A percentile compares a stretch with the other conserved stretches of the same genome.
Conservation (phyloP, 345 rosid genomes). For the Cardiospermum halicacabum region DNA sequence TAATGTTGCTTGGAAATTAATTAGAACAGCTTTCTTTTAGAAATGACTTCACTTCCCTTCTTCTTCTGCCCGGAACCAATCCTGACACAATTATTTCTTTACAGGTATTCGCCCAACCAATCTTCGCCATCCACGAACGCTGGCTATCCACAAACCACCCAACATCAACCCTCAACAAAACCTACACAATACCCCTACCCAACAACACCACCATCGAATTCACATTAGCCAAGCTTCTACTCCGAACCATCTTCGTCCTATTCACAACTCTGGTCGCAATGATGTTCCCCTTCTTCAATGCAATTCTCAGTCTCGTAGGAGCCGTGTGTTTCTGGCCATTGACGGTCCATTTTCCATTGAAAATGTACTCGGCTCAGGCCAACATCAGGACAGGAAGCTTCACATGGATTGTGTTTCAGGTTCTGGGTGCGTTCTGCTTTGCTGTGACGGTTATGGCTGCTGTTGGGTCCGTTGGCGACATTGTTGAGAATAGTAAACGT, state of each 20-base stretch:
- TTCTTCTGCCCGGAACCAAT: background rate
- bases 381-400: slow-evolving; percentile 10
- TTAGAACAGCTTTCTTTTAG: background rate
- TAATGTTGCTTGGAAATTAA: too few relatives aligned
- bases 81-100: background rate
- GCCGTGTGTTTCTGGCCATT: slow-evolving; percentile 16
- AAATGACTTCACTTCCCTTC: background rate
- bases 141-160: slow-evolving; percentile 17
- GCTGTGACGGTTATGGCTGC: slow-evolving; percentile 16
- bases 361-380: slow-evolving; percentile 19
- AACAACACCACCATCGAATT: background rate
- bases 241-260: slow-evolving; percentile 18
- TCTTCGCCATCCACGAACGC: slow-evolving; percentile 22
- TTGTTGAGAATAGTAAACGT: slow-evolving; percentile 9
- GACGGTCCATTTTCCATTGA: slow-evolving; percentile 18
- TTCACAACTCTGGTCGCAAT: slow-evolving; percentile 24
- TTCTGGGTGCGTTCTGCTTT: slow-evolving; percentile 13
- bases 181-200: background rate
- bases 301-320: background rate
- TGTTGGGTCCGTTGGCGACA: slow-evolving; percentile 18
- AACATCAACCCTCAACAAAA: slow-evolving; percentile 13
- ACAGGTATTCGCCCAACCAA: slow-evolving; percentile 30
- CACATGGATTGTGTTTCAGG: slow-evolving; percentile 13
- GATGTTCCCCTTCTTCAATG: slow-evolving; percentile 25
- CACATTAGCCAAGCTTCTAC: slow-evolving; percentile 1